Evolutionary conservation across 2,329 filamentous ascomycete genomes (phyloP).

Genomic region (Domatiomyces globalis): DNA sequence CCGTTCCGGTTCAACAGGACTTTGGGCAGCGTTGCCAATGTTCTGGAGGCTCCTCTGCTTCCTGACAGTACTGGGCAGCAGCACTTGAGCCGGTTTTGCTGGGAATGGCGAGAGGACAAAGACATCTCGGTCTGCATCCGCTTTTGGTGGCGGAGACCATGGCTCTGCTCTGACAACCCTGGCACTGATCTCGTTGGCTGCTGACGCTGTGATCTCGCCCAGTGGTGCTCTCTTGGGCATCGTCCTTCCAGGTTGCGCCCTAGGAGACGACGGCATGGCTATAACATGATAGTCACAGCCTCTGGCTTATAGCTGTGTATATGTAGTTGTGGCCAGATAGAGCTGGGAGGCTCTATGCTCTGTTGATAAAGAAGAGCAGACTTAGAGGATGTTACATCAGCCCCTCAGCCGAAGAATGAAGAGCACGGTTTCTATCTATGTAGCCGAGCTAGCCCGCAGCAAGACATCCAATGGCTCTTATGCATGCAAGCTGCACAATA

Average conservation of each 20-base stretch:
- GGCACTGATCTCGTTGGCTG: slow-evolving; percentile 30
- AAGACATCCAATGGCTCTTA: not conserved
- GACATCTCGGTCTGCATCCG: slow-evolving; percentile 23
- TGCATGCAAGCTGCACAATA: not conserved
- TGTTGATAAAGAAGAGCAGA: not conserved
- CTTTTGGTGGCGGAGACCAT: not conserved
- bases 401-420: not conserved
- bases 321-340: not conserved
- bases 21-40: slow-evolving; percentile 1
- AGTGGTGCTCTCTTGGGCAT: slow-evolving; percentile 30
- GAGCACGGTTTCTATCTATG: not conserved
- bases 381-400: not conserved
- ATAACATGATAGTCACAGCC: slow-evolving; percentile 9
- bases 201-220: slow-evolving; percentile 33
- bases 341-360: not conserved
- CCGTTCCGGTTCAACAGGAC: not conserved
- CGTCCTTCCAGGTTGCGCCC: slow-evolving; percentile 24
- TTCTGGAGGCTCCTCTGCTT: slow-evolving; percentile 12
- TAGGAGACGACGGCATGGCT: slow-evolving; percentile 15
- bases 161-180: slow-evolving; percentile 24
- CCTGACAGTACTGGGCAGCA: slow-evolving; percentile 26
- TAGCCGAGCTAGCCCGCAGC: not conserved
- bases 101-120: slow-evolving; percentile 32
- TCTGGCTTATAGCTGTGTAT: not conserved
- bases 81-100: slow-evolving; percentile 34